A percentile compares a stretch with the other conserved stretches of the same genome.
These are phyloP conservation scores for Tylopilus vinaceipallidus DNA, from an alignment of 768 basidiomycete genomes.

Conservation along the genomic window DNA sequence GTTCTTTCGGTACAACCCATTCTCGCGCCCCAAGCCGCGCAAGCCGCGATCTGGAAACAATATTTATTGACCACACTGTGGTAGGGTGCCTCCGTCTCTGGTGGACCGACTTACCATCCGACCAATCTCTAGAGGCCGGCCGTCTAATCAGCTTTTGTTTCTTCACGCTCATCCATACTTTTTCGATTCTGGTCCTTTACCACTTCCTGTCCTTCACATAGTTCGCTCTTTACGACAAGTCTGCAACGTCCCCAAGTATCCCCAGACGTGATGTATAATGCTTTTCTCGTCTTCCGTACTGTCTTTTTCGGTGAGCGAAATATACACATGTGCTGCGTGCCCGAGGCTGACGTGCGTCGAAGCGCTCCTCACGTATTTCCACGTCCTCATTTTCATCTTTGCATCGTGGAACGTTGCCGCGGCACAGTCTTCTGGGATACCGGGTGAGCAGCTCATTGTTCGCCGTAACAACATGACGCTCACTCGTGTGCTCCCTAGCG, in stretches of 20 bases:
- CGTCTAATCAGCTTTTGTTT: slow-evolving; percentile 4
- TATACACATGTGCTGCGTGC: background rate
- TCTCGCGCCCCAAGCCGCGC: background rate
- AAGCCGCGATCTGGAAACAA: slow-evolving; percentile 5
- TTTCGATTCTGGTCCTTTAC: background rate
- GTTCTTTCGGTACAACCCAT: slow-evolving; percentile 8
- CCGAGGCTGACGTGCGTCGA: slow-evolving; percentile 3
- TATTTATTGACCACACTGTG: slow-evolving; percentile 13
- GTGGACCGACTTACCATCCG: slow-evolving; percentile 14
- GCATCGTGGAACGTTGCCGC: slow-evolving; percentile 56
- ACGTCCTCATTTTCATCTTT: slow-evolving; percentile 51
- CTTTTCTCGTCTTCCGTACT: slow-evolving; percentile 56
- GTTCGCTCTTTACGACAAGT: slow-evolving; percentile 8
- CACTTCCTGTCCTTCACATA: background rate
- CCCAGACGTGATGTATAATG: slow-evolving; percentile 39
- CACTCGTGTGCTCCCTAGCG: slow-evolving; percentile 29
- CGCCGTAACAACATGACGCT: background rate
- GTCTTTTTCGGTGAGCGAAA: slow-evolving; percentile 52
- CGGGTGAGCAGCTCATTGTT: slow-evolving; percentile 33
- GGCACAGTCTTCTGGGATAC: slow-evolving; percentile 32
- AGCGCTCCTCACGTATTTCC: slow-evolving; percentile 48
- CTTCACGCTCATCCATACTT: background rate
- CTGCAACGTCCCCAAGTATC: slow-evolving; percentile 5
- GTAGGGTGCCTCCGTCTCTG: slow-evolving; percentile 17
- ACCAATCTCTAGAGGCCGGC: slow-evolving; percentile 10